phyloP scores from a whole-genome alignment of 805 yeast genomes.

The Saturnispora besseyi region DNA sequence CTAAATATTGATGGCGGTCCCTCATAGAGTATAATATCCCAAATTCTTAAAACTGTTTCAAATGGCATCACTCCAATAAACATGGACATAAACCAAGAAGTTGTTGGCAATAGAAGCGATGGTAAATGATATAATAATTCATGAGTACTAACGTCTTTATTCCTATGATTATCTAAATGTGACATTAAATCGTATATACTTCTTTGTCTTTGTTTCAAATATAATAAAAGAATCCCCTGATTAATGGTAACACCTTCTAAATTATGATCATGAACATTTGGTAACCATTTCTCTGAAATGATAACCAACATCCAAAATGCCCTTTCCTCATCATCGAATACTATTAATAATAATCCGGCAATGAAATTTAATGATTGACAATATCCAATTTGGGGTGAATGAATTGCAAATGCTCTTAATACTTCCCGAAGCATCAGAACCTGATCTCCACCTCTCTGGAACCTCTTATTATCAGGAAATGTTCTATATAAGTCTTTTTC shows the following conservation, averaged over 20 bases:
- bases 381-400: conserved; percentile 86
- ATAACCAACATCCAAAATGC: conserved; percentile 96
- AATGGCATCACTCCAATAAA: conserved; percentile 86
- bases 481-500: conserved; percentile 92
- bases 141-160: conserved; percentile 24
- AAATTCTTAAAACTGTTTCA: conserved; percentile 77
- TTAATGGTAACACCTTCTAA: conserved; percentile 92
- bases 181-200: conserved; percentile 53
- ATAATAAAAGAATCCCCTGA: conserved; percentile 87
- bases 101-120: conserved; percentile 86
- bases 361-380: conserved; percentile 92
- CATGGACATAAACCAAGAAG: conserved; percentile 98
- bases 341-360: conserved; percentile 76
- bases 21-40: conserved; percentile 94
- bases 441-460: conserved; percentile 37
- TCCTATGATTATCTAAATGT: conserved; percentile 25
- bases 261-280: conserved; percentile 84
- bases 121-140: conserved; percentile 61
- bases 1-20: conserved; percentile 83
- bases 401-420: conserved; percentile 71
- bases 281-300: conserved; percentile 73
- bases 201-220: conserved; percentile 78
- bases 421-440: conserved; percentile 78
- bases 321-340: conserved; percentile 85
- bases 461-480: conserved; percentile 86